These are phyloP conservation scores for Mycena maculata DNA, from an alignment of 768 basidiomycete genomes.

Conservation along the genomic window DNA sequence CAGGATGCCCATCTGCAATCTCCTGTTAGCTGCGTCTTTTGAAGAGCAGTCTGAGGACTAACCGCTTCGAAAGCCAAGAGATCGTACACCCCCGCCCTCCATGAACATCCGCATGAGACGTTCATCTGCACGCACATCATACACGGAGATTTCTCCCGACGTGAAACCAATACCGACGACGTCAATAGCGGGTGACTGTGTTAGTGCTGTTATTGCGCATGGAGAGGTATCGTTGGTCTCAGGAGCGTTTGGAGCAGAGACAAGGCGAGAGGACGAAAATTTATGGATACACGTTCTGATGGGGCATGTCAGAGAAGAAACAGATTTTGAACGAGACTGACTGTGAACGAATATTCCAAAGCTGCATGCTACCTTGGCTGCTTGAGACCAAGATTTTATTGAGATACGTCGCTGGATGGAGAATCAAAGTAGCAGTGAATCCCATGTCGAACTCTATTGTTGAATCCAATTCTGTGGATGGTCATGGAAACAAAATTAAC, in stretches of 20 bases:
- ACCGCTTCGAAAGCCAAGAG: constrained; percentile 91
- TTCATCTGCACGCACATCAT: constrained; percentile 93
- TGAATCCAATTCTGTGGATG: constrained; percentile 65
- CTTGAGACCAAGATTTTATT: constrained; percentile 94
- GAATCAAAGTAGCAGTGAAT: constrained; percentile 86
- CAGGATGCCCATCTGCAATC: constrained; percentile 81
- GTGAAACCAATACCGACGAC: constrained; percentile 94
- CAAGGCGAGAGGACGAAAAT: constrained; percentile 69
- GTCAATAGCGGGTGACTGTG: constrained; percentile 95
- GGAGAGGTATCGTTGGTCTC: constrained; percentile 42
- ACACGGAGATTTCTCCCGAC: constrained; percentile 88
- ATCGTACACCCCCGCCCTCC: constrained; percentile 84
- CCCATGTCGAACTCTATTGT: constrained; percentile 83
- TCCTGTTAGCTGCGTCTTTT: constrained; percentile 16
- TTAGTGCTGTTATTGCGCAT: constrained; percentile 77
- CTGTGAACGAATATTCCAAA: constrained; percentile 96
- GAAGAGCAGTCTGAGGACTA: constrained; percentile 28
- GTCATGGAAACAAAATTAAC: constrained; percentile 8
- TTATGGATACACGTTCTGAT: constrained; percentile 85
- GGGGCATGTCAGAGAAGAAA: constrained; percentile 2
- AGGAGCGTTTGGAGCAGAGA: constrained; percentile 50
- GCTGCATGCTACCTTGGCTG: constrained; percentile 81
- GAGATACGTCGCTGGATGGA: constrained; percentile 96
- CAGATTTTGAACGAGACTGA: constrained; percentile 47
- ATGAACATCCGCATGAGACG: constrained; percentile 89